Evolutionary conservation across 768 basidiomycete species (phyloP).

Genomic region (Phylloporus sp.): DNA sequence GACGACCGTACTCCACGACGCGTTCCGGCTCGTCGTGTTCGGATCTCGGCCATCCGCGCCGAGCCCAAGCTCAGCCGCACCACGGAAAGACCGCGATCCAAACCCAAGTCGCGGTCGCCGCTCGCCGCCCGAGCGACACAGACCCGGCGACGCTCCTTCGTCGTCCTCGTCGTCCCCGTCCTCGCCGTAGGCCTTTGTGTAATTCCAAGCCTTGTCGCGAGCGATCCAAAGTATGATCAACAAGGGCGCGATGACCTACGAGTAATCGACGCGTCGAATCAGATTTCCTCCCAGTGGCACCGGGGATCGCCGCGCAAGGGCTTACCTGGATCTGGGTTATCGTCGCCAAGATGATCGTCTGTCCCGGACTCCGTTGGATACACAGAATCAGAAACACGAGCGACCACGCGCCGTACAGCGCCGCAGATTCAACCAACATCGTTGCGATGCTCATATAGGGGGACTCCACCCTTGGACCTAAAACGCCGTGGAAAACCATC

Average conservation of each 20-base stretch:
- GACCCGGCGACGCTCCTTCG: too few relatives aligned
- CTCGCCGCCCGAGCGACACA: background rate
- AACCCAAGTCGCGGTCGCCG: conserved; percentile 5
- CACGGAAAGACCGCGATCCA: conserved; percentile 1
- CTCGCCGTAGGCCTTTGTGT: background rate
- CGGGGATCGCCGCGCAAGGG: background rate
- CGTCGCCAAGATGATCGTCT: conserved; percentile 21
- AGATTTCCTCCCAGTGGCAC: too few relatives aligned
- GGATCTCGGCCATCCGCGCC: background rate
- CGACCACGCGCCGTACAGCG: conserved; percentile 23
- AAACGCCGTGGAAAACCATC: background rate
- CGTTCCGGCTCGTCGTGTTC: background rate
- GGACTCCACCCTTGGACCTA: conserved; percentile 13
- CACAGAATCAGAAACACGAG: conserved; percentile 20
- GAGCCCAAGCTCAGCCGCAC: background rate
- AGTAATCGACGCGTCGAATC: background rate
- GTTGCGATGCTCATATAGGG: conserved; percentile 23
- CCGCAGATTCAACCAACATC: conserved; percentile 23
- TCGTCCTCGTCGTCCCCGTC: background rate
- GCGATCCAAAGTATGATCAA: conserved; percentile 24
- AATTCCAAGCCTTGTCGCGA: conserved; percentile 19
- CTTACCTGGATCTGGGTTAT: conserved; percentile 23
- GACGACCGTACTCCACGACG: conserved; percentile 11
- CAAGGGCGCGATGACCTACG: conserved; percentile 23
- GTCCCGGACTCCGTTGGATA: conserved; percentile 11